These are phyloP conservation scores for Proliferodiscus dingleyae DNA, from an alignment of 2,329 filamentous ascomycete genomes.

Conservation along the genomic window DNA sequence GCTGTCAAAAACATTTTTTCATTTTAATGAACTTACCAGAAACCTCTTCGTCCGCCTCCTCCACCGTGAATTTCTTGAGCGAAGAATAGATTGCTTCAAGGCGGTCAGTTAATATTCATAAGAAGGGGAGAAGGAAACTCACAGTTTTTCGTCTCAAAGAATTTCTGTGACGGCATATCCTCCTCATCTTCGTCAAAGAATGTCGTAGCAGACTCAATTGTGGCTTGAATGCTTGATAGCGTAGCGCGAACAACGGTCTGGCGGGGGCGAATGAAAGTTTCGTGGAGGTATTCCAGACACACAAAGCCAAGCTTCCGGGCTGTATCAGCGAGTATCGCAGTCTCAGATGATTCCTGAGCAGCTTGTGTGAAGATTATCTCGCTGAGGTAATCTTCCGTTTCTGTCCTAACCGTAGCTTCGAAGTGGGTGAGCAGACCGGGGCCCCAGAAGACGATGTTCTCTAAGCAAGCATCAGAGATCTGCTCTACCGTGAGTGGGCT, in stretches of 20 bases:
- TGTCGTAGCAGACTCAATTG: conserved; percentile 22
- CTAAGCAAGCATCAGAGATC: conserved; percentile 34
- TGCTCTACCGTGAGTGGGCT: conserved; percentile 34
- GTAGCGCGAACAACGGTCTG: conserved; percentile 25
- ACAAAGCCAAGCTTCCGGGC: conserved; percentile 24
- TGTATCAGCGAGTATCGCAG: conserved; percentile 6
- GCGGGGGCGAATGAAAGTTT: conserved; percentile 25
- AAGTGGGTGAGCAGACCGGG: conserved; percentile 48
- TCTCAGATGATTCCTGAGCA: conserved; percentile 11
- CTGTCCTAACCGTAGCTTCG: conserved; percentile 40
- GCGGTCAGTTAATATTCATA: conserved; percentile 7
- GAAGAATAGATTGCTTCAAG: conserved; percentile 25
- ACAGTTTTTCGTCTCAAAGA: conserved; percentile 17
- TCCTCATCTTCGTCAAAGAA: conserved; percentile 24
- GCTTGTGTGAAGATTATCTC: conserved; percentile 19
- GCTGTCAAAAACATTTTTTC: too few relatives aligned
- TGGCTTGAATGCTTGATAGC: conserved; percentile 22
- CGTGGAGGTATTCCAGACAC: conserved; percentile 29
- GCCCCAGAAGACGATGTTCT: conserved; percentile 43
- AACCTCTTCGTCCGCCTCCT: conserved; percentile 34
- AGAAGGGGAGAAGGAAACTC: conserved; percentile 10
- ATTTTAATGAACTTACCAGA: conserved; percentile 37
- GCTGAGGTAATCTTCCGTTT: conserved; percentile 32
- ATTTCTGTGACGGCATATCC: conserved; percentile 11
- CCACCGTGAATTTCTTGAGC: conserved; percentile 30